Conservation (phyloP, 1,284 basidiomycete species). For the Moesziomyces parantarcticus region DNA sequence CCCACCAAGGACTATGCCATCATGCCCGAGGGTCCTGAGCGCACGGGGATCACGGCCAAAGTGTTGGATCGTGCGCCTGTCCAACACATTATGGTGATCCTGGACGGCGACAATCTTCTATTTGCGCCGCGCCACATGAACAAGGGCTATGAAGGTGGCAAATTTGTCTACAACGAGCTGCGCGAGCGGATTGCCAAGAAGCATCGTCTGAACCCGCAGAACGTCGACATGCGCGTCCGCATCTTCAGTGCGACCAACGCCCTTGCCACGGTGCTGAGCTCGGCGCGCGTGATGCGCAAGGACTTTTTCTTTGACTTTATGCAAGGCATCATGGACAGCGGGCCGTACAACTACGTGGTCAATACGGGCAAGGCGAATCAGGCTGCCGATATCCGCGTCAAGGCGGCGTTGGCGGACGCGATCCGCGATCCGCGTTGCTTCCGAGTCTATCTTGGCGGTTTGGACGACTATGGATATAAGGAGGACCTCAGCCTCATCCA, state of each 20-base stretch:
- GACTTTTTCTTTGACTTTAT: conserved; percentile 23
- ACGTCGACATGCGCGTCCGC: conserved; percentile 31
- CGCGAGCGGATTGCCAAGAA: conserved; percentile 30
- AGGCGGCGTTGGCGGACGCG: conserved; percentile 38
- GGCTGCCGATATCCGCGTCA: conserved; percentile 42
- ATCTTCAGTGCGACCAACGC: conserved; percentile 12
- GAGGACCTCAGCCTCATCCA: conserved; percentile 31
- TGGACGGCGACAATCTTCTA: conserved; percentile 42
- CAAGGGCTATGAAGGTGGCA: conserved; percentile 31
- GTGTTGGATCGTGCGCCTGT: conserved; percentile 6
- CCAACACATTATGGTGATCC: conserved; percentile 29
- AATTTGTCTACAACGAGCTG: conserved; percentile 23
- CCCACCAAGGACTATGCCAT: conserved; percentile 30
- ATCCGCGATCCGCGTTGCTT: conserved; percentile 34
- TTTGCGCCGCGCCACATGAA: conserved; percentile 30
- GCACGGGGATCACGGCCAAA: neutral
- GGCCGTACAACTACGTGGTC: conserved; percentile 35
- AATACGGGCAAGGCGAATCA: conserved; percentile 27
- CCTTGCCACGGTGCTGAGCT: conserved; percentile 8
- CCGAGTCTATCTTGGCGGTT: conserved; percentile 36
- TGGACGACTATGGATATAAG: conserved; percentile 45
- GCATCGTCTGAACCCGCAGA: conserved; percentile 17
- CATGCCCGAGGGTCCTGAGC: conserved; percentile 22
- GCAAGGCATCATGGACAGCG: conserved; percentile 24
- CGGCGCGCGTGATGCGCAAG: neutral